Evolutionary conservation across 768 basidiomycete species (phyloP).

Genomic region (Tricholoma sp.): DNA sequence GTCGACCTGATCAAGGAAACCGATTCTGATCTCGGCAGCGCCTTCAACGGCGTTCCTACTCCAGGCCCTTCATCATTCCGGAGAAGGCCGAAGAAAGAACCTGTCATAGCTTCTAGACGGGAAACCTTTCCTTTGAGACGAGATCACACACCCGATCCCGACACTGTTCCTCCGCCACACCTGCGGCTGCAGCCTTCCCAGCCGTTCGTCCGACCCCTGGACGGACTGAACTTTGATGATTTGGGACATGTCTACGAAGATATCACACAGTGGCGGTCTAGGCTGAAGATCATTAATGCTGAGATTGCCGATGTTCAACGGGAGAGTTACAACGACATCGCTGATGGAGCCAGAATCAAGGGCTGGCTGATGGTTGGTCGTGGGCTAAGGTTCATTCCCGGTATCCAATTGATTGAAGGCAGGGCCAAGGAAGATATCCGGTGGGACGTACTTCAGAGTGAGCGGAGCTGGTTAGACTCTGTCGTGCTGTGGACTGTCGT

Average conservation of each 20-base stretch:
- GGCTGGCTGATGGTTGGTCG: constrained; percentile 78
- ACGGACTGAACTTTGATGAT: constrained; percentile 62
- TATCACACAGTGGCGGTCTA: constrained; percentile 66
- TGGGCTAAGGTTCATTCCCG: constrained; percentile 58
- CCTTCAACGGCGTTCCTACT: constrained; percentile 31
- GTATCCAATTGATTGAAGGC: constrained; percentile 69
- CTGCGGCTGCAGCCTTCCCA: constrained; percentile 62
- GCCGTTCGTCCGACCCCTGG: constrained; percentile 73
- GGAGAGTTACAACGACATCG: constrained; percentile 66
- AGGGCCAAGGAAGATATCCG: constrained; percentile 78
- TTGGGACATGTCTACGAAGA: constrained; percentile 63
- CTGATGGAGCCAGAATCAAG: constrained; percentile 61
- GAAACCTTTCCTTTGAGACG: constrained; percentile 63
- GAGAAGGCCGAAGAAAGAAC: constrained; percentile 30
- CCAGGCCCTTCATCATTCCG: constrained; percentile 32
- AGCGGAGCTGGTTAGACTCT: constrained; percentile 40
- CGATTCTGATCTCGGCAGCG: constrained; percentile 34
- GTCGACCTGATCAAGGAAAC: constrained; percentile 49
- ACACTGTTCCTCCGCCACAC: constrained; percentile 54
- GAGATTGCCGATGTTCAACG: constrained; percentile 69
- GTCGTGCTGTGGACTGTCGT: constrained; percentile 57
- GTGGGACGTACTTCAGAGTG: constrained; percentile 72
- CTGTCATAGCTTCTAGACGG: constrained; percentile 33
- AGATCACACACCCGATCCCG: constrained; percentile 23
- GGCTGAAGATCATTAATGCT: constrained; percentile 65